Conservation (phyloP, 805 yeast species). For the Ogataea chonburiensis region DNA sequence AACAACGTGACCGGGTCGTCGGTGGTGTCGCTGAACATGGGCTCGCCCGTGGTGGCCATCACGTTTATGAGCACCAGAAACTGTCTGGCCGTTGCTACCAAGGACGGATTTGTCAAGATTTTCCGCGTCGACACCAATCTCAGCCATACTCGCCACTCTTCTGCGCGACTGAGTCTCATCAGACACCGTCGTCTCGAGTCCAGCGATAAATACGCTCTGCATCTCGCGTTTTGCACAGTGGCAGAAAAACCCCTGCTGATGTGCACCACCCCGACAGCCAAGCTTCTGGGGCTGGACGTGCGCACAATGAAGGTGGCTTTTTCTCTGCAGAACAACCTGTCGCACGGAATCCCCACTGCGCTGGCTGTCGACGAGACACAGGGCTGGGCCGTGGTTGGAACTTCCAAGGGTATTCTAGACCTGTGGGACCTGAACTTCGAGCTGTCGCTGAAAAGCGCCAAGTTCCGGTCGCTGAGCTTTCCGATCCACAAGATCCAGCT, state of each 20-base stretch:
- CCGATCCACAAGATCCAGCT: constrained; percentile 49
- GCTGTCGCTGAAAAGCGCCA: constrained; percentile 59
- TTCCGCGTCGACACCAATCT: constrained; percentile 38
- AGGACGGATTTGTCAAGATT: constrained; percentile 44
- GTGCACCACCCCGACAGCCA: constrained; percentile 52
- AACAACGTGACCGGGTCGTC: constrained; percentile 57
- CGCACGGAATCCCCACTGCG: constrained; percentile 65
- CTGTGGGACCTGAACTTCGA: constrained; percentile 81
- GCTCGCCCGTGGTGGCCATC: constrained; percentile 49
- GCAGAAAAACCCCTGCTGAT: constrained; percentile 45
- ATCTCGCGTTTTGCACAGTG: constrained; percentile 41
- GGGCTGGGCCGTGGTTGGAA: constrained; percentile 73
- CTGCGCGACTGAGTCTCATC: constrained; percentile 31
- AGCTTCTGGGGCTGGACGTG: constrained; percentile 55
- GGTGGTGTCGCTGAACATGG: constrained; percentile 44
- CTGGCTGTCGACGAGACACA: constrained; percentile 52
- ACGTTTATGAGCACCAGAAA: constrained; percentile 52
- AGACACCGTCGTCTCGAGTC: constrained; percentile 41
- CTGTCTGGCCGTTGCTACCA: constrained; percentile 56
- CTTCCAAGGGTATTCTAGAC: constrained; percentile 67
- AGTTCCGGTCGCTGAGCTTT: constrained; percentile 40
- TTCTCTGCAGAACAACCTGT: constrained; percentile 50
- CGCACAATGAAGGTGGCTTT: constrained; percentile 47
- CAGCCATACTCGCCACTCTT: constrained; percentile 14
- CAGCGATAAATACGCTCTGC: constrained; percentile 40